Conservation (phyloP, 108 stramenopile species). For the Nitzschia sp. region DNA sequence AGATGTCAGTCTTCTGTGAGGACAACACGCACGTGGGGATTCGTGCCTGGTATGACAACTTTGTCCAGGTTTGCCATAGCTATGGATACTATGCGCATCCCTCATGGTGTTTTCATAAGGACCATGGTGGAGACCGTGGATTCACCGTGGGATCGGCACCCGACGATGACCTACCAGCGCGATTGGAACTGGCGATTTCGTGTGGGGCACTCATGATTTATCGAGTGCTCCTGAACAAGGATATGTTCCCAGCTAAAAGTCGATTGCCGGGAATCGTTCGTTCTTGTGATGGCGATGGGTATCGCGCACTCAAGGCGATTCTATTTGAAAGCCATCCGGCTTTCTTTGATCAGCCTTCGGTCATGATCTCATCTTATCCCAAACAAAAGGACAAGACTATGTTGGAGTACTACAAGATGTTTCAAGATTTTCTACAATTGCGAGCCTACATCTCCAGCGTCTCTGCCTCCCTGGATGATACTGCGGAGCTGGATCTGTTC, state of each 20-base stretch:
- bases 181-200: not conserved
- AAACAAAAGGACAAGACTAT: not conserved
- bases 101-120: not conserved
- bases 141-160: not conserved
- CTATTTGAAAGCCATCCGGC: not conserved
- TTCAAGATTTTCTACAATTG: conserved; percentile 6
- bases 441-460: not conserved
- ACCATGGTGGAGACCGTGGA: not conserved
- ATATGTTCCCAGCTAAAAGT: not conserved
- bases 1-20: not conserved
- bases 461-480: not conserved
- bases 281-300: conserved; percentile 4
- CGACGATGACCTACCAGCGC: not conserved
- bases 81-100: not conserved
- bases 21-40: not conserved
- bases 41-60: not conserved
- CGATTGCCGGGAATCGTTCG: not conserved
- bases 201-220: not conserved
- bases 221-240: not conserved
- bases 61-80: not conserved
- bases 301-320: no score
- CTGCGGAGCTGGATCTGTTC: conserved; percentile 8
- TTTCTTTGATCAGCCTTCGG: not conserved
- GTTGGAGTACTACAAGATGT: not conserved
- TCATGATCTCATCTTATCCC: not conserved